A percentile compares a stretch with the other conserved stretches of the same genome.
Conservation (phyloP, 495 filamentous ascomycete species). For the Bryoglossum gracile region DNA sequence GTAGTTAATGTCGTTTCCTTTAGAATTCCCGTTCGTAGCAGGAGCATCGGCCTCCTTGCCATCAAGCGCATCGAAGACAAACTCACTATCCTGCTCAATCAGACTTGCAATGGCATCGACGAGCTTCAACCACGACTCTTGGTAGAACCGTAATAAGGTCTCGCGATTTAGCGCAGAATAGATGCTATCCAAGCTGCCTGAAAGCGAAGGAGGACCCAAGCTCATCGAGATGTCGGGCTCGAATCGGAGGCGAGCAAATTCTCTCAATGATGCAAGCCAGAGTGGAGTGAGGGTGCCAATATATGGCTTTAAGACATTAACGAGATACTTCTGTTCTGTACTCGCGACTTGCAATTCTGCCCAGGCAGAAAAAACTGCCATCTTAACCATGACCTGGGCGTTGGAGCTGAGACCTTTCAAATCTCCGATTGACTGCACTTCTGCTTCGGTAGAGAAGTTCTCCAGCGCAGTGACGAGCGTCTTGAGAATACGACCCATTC, state of each 20-base stretch:
- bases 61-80: conserved; percentile 94
- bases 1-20: conserved; percentile 79
- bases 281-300: conserved; percentile 81
- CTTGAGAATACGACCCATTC: conserved; percentile 95
- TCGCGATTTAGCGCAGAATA: conserved; percentile 93
- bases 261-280: conserved; percentile 87
- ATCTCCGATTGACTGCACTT: conserved; percentile 86
- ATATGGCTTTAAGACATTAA: conserved; percentile 83
- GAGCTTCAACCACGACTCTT: conserved; percentile 93
- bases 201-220: conserved; percentile 62
- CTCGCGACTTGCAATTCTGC: conserved; percentile 97
- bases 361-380: conserved; percentile 96
- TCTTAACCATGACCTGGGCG: conserved; percentile 95
- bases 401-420: conserved; percentile 91
- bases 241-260: conserved; percentile 89
- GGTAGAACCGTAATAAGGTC: conserved; percentile 91
- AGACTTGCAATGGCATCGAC: conserved; percentile 96
- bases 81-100: conserved; percentile 94
- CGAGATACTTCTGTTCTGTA: conserved; percentile 82
- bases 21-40: conserved; percentile 44
- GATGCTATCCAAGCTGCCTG: conserved; percentile 77
- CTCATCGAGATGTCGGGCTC: conserved; percentile 94
- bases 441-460: conserved; percentile 78
- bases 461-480: conserved; percentile 86
- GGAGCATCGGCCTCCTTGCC: conserved; percentile 59